A percentile compares a stretch with the other conserved stretches of the same genome.
Conservation (phyloP, 2,329 filamentous ascomycete species). For the Phyllachora maydis region DNA sequence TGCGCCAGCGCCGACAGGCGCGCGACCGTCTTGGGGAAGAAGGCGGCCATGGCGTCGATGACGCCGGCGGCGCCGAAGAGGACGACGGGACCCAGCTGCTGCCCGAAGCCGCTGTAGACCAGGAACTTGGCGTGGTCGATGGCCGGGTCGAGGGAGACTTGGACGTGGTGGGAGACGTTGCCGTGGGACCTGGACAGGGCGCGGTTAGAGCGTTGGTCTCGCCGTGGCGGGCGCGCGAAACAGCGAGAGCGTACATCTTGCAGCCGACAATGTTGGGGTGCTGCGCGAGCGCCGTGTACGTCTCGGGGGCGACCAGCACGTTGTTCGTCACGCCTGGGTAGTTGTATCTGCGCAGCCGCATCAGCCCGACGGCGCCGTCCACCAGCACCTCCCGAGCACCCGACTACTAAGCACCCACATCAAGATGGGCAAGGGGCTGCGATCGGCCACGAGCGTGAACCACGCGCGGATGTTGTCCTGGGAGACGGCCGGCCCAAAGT, state of each 20-base stretch:
- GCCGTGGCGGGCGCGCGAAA: neutral
- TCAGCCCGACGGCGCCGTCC: neutral
- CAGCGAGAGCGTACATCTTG: constrained; percentile 27
- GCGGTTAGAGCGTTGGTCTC: neutral
- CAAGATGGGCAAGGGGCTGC: constrained; percentile 36
- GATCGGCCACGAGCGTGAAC: constrained; percentile 39
- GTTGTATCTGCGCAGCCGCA: constrained; percentile 17
- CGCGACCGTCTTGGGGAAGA: constrained; percentile 42
- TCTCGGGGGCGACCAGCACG: constrained; percentile 34
- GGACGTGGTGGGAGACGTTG: constrained; percentile 40
- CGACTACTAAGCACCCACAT: constrained; percentile 20
- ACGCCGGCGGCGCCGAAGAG: constrained; percentile 41
- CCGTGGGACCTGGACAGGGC: constrained; percentile 31
- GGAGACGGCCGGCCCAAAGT: constrained; percentile 36
- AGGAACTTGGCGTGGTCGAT: constrained; percentile 41
- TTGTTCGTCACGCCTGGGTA: constrained; percentile 47
- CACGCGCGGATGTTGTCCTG: constrained; percentile 39
- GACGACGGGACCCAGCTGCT: constrained; percentile 43
- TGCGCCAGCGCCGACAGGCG: constrained; percentile 27
- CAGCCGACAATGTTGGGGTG: constrained; percentile 48
- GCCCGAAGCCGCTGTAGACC: constrained; percentile 44
- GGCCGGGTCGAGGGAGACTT: constrained; percentile 36
- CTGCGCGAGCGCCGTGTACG: constrained; percentile 32
- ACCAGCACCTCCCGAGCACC: neutral
- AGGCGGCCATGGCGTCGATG: constrained; percentile 44